These are phyloP conservation scores for Boeremia lycopersici DNA, from an alignment of 2,329 filamentous ascomycete genomes.

Conservation along the genomic window DNA sequence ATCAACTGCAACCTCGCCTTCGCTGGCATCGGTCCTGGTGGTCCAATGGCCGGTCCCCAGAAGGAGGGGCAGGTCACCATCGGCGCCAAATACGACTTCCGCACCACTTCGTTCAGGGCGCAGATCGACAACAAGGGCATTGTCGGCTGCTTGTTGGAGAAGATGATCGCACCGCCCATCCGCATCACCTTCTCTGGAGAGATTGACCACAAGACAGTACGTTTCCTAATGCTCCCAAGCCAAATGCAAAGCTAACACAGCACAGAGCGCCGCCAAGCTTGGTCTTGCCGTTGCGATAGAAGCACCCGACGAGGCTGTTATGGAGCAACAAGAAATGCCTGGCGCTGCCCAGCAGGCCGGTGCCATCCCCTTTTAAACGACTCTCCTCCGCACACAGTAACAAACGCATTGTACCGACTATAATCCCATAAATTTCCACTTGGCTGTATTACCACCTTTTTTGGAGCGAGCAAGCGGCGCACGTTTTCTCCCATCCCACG, in stretches of 20 bases:
- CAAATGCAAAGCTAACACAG: conserved; percentile 28
- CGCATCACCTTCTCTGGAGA: conserved; percentile 95
- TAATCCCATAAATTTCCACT: conserved; percentile 47
- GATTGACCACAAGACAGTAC: conserved; percentile 92
- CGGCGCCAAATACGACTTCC: conserved; percentile 98
- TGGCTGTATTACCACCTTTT: conserved; percentile 50
- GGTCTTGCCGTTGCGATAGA: conserved; percentile 82
- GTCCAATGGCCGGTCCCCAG: conserved; percentile 70
- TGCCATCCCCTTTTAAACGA: conserved; percentile 49
- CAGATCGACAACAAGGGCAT: conserved; percentile 96
- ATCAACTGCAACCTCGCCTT: conserved; percentile 92
- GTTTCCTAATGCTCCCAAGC: conserved; percentile 37
- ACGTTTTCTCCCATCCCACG: conserved; percentile 32
- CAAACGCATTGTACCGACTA: conserved; percentile 36
- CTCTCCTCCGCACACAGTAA: conserved; percentile 10
- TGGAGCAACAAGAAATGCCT: conserved; percentile 48
- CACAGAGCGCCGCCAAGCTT: conserved; percentile 90
- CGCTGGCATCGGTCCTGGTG: conserved; percentile 62
- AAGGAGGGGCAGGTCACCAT: conserved; percentile 91
- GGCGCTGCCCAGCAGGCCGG: conserved; percentile 34
- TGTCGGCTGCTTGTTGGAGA: conserved; percentile 90
- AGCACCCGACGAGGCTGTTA: conserved; percentile 49
- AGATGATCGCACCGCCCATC: conserved; percentile 90
- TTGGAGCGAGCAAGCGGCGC: conserved; percentile 35
- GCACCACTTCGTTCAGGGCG: conserved; percentile 90